Evolutionary conservation across 2,329 filamentous ascomycete species (phyloP).

Genomic region (Penicillium paneum): DNA sequence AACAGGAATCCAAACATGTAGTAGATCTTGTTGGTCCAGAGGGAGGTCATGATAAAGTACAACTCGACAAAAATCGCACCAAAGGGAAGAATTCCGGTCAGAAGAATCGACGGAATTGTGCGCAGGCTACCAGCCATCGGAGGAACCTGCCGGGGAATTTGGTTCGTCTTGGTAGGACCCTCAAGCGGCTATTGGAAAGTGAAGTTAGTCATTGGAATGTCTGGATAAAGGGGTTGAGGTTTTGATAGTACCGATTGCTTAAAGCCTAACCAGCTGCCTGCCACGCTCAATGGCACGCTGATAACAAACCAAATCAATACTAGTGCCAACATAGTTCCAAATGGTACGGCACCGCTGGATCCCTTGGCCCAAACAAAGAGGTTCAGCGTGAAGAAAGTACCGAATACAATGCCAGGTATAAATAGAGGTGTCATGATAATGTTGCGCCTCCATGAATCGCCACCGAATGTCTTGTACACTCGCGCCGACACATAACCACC

Average conservation of each 20-base stretch:
- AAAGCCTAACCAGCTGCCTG: constrained; percentile 92
- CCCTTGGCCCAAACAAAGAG: constrained; percentile 93
- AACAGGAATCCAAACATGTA: constrained; percentile 99
- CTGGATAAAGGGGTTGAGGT: not conserved
- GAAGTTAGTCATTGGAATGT: constrained; percentile 6
- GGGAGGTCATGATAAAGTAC: constrained; percentile 98
- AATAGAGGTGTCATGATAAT: constrained; percentile 83
- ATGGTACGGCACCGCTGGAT: constrained; percentile 90
- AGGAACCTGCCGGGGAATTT: constrained; percentile 95
- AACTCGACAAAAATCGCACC: constrained; percentile 97
- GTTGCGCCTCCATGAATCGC: constrained; percentile 91
- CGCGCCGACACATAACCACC: constrained; percentile 87
- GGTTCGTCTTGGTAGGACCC: constrained; percentile 87
- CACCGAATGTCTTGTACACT: constrained; percentile 90
- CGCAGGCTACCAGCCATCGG: constrained; percentile 78
- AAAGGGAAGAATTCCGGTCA: constrained; percentile 90
- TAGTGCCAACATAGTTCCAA: constrained; percentile 93
- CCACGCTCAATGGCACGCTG: constrained; percentile 84
- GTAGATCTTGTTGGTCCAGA: constrained; percentile 98
- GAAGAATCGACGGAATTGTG: constrained; percentile 81
- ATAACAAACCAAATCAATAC: constrained; percentile 96
- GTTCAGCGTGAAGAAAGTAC: constrained; percentile 87
- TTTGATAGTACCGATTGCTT: constrained; percentile 53
- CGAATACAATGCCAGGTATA: constrained; percentile 82
- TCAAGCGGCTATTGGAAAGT: constrained; percentile 54